Conservation (phyloP, 495 filamentous ascomycete species). For the Podospora australis region DNA sequence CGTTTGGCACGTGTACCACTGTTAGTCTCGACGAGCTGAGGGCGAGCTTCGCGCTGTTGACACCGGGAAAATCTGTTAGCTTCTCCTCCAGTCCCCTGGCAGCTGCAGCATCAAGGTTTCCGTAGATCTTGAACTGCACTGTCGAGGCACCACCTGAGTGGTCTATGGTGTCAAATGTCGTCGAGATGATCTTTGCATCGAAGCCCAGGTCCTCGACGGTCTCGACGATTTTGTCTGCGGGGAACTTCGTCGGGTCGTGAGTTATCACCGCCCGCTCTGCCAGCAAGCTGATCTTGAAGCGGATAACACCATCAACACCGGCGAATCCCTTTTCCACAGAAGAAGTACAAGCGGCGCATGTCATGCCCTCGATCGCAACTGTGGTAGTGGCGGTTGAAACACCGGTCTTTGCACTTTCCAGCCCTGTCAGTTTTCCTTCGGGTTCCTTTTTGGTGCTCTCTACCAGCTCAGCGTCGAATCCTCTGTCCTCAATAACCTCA, state of each 20-base stretch:
- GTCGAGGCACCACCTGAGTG: slow-evolving; percentile 44
- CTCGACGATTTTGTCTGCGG: slow-evolving; percentile 70
- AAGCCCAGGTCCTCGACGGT: slow-evolving; percentile 90
- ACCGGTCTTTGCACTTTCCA: slow-evolving; percentile 10
- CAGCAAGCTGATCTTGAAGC: slow-evolving; percentile 90
- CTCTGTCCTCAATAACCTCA: slow-evolving; percentile 80
- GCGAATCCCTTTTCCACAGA: slow-evolving; percentile 80
- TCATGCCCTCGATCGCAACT: slow-evolving; percentile 92
- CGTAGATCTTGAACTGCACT: slow-evolving; percentile 77
- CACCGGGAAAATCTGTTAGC: slow-evolving; percentile 58
- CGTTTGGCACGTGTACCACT: slow-evolving; percentile 61
- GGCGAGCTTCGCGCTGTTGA: slow-evolving; percentile 65
- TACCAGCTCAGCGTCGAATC: slow-evolving; percentile 83
- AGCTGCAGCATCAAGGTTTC: slow-evolving; percentile 60
- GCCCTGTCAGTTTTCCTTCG: slow-evolving; percentile 28
- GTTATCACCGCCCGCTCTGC: slow-evolving; percentile 86
- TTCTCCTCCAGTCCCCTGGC: slow-evolving; percentile 65
- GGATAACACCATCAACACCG: slow-evolving; percentile 63
- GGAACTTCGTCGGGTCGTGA: slow-evolving; percentile 65
- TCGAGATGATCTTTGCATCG: slow-evolving; percentile 74
- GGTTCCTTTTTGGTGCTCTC: slow-evolving; percentile 37
- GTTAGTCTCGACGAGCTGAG: slow-evolving; percentile 59
- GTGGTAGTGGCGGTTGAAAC: slow-evolving; percentile 60
- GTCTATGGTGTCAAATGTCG: slow-evolving; percentile 38
- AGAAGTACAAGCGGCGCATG: slow-evolving; percentile 89